phyloP scores from a whole-genome alignment of 345 rosid species.

The Boechera divaricarpa region DNA sequence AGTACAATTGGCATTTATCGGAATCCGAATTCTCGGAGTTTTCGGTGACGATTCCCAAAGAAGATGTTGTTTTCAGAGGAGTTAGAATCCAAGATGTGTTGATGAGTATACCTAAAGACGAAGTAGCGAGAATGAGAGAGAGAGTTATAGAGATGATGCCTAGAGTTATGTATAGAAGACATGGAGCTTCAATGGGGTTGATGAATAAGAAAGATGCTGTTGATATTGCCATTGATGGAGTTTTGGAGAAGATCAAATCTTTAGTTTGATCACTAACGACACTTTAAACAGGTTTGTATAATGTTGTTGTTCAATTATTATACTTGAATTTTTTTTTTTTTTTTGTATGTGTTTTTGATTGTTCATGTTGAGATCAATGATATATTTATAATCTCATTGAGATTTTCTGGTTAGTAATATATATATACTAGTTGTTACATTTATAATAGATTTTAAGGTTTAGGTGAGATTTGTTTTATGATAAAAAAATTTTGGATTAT shows the following conservation, averaged over 20 bases:
- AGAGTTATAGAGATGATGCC: slow-evolving; percentile 74
- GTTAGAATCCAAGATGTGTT: slow-evolving; percentile 73
- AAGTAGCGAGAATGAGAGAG: slow-evolving; percentile 76
- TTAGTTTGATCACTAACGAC: slow-evolving; percentile 49
- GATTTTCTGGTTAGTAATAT: slow-evolving; percentile 11
- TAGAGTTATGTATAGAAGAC: slow-evolving; percentile 72
- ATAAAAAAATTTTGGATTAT: background rate
- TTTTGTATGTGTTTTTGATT: background rate
- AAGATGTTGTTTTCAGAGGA: slow-evolving; percentile 80
- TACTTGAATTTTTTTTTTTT: background rate
- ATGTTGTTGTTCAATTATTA: slow-evolving; percentile 28
- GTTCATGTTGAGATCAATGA: slow-evolving; percentile 14
- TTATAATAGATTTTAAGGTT: background rate
- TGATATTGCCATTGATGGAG: slow-evolving; percentile 80
- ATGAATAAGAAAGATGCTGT: slow-evolving; percentile 80
- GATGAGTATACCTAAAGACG: slow-evolving; percentile 61
- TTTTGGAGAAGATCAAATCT: slow-evolving; percentile 59
- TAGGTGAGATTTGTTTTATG: background rate
- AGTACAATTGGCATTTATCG: slow-evolving; percentile 81
- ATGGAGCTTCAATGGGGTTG: slow-evolving; percentile 70
- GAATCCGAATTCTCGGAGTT: slow-evolving; percentile 58
- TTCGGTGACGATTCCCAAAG: slow-evolving; percentile 75
- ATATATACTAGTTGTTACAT: slow-evolving; percentile 9
- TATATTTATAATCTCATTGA: slow-evolving; percentile 1
- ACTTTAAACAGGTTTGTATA: slow-evolving; percentile 2